Percentiles rank a stretch among this genome's conserved stretches.
Conservation (phyloP, 2,329 filamentous ascomycete genomes). For the Penicillium olsonii region DNA sequence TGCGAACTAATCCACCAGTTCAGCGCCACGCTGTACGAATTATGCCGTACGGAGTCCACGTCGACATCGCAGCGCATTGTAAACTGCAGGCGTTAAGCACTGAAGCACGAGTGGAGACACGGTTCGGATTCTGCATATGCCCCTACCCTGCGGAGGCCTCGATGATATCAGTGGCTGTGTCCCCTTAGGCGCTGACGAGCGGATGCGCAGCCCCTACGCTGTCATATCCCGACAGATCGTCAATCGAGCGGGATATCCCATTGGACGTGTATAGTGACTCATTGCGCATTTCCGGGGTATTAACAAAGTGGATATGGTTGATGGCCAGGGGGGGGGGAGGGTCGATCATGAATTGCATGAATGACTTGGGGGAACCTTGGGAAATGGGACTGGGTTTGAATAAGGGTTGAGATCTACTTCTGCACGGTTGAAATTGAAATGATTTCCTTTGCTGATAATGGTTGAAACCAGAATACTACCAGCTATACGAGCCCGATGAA, state of each 20-base stretch:
- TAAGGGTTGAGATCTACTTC: not conserved
- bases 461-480: constrained; percentile 12
- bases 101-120: not conserved
- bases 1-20: no score
- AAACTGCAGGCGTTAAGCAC: not conserved
- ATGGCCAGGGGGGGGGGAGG: not conserved
- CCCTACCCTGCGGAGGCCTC: not conserved
- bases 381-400: not conserved
- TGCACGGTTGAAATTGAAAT: constrained; percentile 1
- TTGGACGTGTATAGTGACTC: not conserved
- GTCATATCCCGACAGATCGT: constrained; percentile 1
- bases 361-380: no score
- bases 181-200: not conserved
- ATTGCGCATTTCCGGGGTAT: not conserved
- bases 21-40: no score
- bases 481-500: constrained; percentile 7
- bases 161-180: constrained; percentile 12
- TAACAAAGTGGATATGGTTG: not conserved
- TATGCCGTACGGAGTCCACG: no score
- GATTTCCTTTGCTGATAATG: constrained; percentile 10
- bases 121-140: not conserved
- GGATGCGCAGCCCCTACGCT: not conserved
- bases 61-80: no score
- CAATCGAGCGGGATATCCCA: not conserved
- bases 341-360: no score